A percentile compares a stretch with the other conserved stretches of the same genome.
phyloP scores from a whole-genome alignment of 441 rosid species.

The Geranium incanum region DNA sequence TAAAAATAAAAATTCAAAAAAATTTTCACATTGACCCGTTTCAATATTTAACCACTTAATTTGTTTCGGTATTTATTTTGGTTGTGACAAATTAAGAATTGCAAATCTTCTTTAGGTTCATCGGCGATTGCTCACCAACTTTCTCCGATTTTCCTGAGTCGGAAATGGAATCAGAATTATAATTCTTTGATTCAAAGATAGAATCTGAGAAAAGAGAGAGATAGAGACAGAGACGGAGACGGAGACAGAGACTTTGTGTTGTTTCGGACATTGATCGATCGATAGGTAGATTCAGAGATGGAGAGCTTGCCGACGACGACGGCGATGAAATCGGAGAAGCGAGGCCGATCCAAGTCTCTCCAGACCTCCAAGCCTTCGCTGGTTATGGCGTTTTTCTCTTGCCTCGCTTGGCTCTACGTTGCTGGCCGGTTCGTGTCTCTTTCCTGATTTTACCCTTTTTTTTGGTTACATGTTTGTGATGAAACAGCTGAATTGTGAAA shows the following conservation, averaged over 20 bases:
- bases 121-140: conserved; percentile 1
- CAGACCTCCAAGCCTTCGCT: conserved; percentile 73
- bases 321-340: conserved; percentile 49
- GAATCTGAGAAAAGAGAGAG: background rate
- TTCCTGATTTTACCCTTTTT: background rate
- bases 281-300: conserved; percentile 33
- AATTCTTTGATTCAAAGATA: background rate
- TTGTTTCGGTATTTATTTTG: too few relatives aligned
- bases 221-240: background rate
- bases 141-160: background rate
- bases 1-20: too few relatives aligned
- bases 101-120: background rate
- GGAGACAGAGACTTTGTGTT: background rate
- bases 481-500: background rate
- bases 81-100: too few relatives aligned
- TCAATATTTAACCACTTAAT: too few relatives aligned
- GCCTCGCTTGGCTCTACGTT: conserved; percentile 95
- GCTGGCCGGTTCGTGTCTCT: conserved; percentile 71
- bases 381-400: conserved; percentile 80
- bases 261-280: background rate
- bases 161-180: background rate
- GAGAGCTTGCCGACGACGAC: conserved; percentile 60
- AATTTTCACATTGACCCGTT: too few relatives aligned
- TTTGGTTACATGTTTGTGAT: background rate
- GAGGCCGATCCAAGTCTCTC: conserved; percentile 69